Percentiles rank a stretch among this genome's conserved stretches.
Evolutionary conservation across 1,284 basidiomycete genomes (phyloP).

Genomic region (Sporisorium scitamineum): DNA sequence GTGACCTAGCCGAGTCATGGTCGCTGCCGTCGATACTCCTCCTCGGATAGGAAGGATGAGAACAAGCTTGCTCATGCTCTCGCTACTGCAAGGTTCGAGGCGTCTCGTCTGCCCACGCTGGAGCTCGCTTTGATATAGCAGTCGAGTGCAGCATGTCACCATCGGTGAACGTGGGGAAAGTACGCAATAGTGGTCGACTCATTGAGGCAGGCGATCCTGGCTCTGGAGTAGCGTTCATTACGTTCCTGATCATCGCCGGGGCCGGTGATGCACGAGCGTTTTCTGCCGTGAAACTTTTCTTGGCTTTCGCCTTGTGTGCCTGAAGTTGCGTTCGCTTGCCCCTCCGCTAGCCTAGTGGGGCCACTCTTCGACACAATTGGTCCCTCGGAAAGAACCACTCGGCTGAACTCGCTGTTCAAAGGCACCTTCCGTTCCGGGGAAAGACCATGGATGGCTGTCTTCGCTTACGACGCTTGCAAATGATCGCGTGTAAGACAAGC

Average conservation of each 20-base stretch:
- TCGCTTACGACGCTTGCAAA: neutral
- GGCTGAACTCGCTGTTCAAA: neutral
- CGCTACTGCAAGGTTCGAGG: neutral
- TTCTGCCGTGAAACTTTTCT: neutral
- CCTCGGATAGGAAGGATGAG: neutral
- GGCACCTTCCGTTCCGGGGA: neutral
- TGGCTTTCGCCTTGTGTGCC: neutral
- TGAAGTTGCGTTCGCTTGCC: no score
- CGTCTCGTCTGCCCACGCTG: slow-evolving; percentile 12
- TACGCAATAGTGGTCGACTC: neutral
- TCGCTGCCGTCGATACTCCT: neutral
- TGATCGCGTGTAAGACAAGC: no score
- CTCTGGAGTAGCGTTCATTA: neutral
- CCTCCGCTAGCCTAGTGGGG: neutral
- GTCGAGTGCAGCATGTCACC: neutral
- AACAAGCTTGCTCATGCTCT: no score
- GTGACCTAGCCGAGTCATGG: neutral
- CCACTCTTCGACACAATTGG: neutral
- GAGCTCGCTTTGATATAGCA: neutral
- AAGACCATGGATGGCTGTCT: neutral
- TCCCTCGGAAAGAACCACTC: neutral
- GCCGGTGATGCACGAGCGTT: neutral
- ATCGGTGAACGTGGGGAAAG: neutral
- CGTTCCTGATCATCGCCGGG: neutral
- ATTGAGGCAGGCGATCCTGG: neutral